Evolutionary conservation across 2,329 filamentous ascomycete species (phyloP).

Genomic region (Trichothecium sympodiale): DNA sequence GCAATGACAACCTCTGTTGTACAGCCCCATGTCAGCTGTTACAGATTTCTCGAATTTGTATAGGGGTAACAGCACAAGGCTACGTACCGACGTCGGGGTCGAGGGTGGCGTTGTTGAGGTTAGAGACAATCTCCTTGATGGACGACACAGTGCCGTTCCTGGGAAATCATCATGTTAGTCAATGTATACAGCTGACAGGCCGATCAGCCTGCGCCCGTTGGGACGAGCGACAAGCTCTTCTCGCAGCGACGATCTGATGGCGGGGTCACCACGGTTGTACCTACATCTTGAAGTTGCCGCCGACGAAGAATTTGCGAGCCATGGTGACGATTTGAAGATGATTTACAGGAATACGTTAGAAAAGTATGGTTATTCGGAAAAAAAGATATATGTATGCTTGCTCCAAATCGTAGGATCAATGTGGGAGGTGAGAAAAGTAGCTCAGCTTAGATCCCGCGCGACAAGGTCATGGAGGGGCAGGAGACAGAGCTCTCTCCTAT

Average conservation of each 20-base stretch:
- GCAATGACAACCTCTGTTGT: constrained; percentile 81
- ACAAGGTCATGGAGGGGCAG: no score
- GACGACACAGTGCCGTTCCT: constrained; percentile 91
- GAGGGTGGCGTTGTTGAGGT: constrained; percentile 77
- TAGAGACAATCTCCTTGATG: constrained; percentile 82
- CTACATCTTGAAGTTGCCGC: constrained; percentile 99
- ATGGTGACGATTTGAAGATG: constrained; percentile 45
- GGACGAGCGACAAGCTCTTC: background rate
- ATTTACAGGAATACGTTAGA: constrained; percentile 1
- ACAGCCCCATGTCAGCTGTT: background rate
- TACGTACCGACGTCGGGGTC: constrained; percentile 62
- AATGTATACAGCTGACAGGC: background rate
- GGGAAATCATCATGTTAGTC: constrained; percentile 5
- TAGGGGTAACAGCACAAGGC: background rate
- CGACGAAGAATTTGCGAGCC: constrained; percentile 94
- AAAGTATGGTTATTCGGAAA: background rate
- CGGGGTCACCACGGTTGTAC: constrained; percentile 13
- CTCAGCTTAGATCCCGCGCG: no score
- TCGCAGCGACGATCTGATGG: background rate
- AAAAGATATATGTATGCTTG: background rate
- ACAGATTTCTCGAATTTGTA: no score
- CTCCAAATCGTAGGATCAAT: background rate
- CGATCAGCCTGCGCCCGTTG: background rate
- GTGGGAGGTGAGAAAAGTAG: background rate
- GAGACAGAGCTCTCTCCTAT: no score